Conservation (phyloP, 73 alveolate species). For the Paramecium pentaurelia region DNA sequence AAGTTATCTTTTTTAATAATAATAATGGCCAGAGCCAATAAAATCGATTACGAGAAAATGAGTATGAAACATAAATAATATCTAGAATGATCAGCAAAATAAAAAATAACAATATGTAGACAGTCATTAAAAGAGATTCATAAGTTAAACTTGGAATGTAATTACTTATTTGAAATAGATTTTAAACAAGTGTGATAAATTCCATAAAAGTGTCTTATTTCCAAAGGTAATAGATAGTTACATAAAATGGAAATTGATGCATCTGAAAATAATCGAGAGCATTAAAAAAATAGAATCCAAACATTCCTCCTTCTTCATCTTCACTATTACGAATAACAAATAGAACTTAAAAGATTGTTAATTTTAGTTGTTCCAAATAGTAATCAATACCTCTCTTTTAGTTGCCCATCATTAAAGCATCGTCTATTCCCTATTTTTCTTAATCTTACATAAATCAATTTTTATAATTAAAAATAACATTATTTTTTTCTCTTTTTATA, state of each 20-base stretch:
- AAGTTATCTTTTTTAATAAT: conserved; percentile 61
- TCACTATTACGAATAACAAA: conserved; percentile 2
- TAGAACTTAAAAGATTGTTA: background rate
- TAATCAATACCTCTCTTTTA: conserved; percentile 5
- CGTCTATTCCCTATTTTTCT: background rate
- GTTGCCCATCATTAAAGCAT: background rate
- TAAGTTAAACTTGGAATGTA: conserved; percentile 45
- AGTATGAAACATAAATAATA: conserved; percentile 68
- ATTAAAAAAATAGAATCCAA: background rate
- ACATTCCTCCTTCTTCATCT: background rate
- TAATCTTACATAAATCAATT: background rate
- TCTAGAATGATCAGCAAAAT: conserved; percentile 64
- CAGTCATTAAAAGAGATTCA: background rate
- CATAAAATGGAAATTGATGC: conserved; percentile 53
- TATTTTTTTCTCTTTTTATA: background rate
- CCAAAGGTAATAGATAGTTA: conserved; percentile 27
- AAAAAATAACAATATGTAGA: background rate
- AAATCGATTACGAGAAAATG: conserved; percentile 66
- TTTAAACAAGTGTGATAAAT: background rate
- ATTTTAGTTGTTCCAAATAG: background rate
- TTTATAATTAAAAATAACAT: background rate
- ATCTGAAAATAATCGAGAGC: conserved; percentile 44
- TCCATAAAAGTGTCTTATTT: conserved; percentile 12
- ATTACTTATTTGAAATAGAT: conserved; percentile 8
- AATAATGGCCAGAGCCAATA: conserved; percentile 70